These are phyloP conservation scores for Mesembryanthemum crystallinum DNA, from an alignment of 148 eudicot genomes.

Conservation along the genomic window DNA sequence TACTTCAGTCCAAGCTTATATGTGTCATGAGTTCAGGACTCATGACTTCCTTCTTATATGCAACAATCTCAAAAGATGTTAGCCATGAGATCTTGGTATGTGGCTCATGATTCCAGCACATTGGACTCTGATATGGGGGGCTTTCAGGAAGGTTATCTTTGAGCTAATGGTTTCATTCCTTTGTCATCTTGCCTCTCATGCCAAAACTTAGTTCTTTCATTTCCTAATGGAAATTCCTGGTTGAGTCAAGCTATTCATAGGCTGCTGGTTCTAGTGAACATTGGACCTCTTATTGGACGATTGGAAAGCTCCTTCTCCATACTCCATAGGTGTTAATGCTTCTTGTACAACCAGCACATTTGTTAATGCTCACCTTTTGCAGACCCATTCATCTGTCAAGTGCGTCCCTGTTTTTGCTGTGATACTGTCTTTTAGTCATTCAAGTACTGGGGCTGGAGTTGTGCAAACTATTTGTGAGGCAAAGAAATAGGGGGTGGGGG, in stretches of 20 bases:
- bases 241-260: no score
- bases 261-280: no score
- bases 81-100: not conserved
- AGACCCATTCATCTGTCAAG: not conserved
- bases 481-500: not conserved
- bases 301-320: no score
- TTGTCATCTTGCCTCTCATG: not conserved
- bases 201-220: not conserved
- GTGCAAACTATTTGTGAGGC: not conserved
- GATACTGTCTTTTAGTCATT: not conserved
- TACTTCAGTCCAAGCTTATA: not conserved
- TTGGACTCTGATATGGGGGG: not conserved
- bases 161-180: not conserved
- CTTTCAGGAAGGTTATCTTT: not conserved
- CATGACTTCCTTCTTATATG: not conserved
- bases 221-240: no score
- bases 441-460: not conserved
- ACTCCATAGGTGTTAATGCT: no score
- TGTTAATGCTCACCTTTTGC: no score
- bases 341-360: no score
- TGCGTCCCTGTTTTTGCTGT: not conserved
- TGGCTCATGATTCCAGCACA: not conserved
- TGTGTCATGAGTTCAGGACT: not conserved
- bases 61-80: not conserved
- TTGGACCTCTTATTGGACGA: no score